These are phyloP conservation scores for Xylariaceae sp. DNA, from an alignment of 2,329 filamentous ascomycete species.

Conservation along the genomic window DNA sequence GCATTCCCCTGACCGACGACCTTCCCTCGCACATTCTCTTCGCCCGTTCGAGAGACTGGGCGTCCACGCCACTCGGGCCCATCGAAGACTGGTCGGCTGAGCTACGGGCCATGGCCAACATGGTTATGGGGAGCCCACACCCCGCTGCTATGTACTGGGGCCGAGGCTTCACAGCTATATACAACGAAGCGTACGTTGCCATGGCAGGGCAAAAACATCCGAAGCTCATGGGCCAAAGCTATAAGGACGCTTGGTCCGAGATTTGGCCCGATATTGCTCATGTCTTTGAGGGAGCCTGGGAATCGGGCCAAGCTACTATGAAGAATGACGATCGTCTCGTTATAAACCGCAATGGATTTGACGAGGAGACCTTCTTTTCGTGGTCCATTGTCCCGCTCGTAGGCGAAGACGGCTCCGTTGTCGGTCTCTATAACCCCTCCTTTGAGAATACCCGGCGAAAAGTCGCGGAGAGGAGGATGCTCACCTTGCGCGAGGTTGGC, in stretches of 20 bases:
- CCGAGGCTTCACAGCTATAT: constrained; percentile 57
- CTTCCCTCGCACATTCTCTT: constrained; percentile 67
- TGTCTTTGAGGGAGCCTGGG: constrained; percentile 58
- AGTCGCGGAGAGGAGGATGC: constrained; percentile 72
- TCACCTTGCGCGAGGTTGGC: constrained; percentile 69
- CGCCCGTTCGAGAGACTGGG: constrained; percentile 66
- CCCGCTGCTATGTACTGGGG: constrained; percentile 78
- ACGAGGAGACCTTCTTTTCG: constrained; percentile 77
- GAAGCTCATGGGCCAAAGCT: constrained; percentile 63
- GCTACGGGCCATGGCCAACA: constrained; percentile 68
- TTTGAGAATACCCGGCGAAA: constrained; percentile 76
- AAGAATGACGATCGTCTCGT: constrained; percentile 77
- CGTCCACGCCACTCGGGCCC: constrained; percentile 62
- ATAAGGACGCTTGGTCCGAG: constrained; percentile 62
- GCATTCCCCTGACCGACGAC: constrained; percentile 53
- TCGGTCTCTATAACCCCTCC: constrained; percentile 70
- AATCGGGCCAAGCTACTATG: constrained; percentile 71
- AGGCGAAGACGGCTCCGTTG: constrained; percentile 64
- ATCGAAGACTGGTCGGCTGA: constrained; percentile 68
- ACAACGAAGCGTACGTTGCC: constrained; percentile 64
- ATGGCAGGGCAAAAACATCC: constrained; percentile 74
- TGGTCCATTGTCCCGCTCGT: constrained; percentile 77
- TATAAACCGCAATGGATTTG: constrained; percentile 57
- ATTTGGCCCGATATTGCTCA: constrained; percentile 66
- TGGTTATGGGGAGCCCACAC: constrained; percentile 73